Evolutionary conservation across 768 basidiomycete species (phyloP), one percentile per base, ranked within the genome.

Genomic region (Suillus subalutaceus): DNA sequence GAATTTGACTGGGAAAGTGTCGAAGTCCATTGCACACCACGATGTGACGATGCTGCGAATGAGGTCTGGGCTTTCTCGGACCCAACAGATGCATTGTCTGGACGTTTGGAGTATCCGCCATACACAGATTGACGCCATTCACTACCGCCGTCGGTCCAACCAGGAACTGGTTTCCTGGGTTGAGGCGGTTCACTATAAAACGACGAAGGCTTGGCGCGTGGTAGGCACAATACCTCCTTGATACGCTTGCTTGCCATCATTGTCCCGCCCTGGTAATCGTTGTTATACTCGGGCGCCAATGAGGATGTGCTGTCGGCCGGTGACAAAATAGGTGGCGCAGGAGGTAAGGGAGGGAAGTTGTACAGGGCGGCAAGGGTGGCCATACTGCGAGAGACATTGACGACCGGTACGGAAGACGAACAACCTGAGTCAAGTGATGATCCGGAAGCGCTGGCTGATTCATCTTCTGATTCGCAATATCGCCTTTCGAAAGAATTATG

Each of bases 41-140:
- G 74, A 69, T 85, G 87, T 0, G 87, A 82, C 23, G 84, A 81
- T 16, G 87, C 85, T 44, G 82, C 74, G 67, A 84, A 85, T 1
- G 85, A 81, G 41, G 75, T 67, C 75, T 84, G 82, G 0, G 81
- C 73, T 65, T 79, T 81, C 13, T 69, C 43, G 23, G 66, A 66
- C 37, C 74, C 73, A 62, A 75, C 71, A 20, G 77, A 70, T 71
- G 79, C 73, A 67, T 73, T 66, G 48, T 77, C 72, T 59, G 80
- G 78, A 9, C 82, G 83, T 3, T 83, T 72, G 3, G 82, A 73
- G 66, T 88, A 80, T 12, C 59, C 59, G 62, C 80, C 82, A 74
- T 91, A 91, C 1, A 90, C 83, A 5, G 80, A 79, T 0, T 87
- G 79, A n/a, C 90, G 86, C 90, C 90, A 91, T 0, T 85, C 87